phyloP scores from a whole-genome alignment of 805 yeast species.

The Vanderwaltozyma polyspora region DNA sequence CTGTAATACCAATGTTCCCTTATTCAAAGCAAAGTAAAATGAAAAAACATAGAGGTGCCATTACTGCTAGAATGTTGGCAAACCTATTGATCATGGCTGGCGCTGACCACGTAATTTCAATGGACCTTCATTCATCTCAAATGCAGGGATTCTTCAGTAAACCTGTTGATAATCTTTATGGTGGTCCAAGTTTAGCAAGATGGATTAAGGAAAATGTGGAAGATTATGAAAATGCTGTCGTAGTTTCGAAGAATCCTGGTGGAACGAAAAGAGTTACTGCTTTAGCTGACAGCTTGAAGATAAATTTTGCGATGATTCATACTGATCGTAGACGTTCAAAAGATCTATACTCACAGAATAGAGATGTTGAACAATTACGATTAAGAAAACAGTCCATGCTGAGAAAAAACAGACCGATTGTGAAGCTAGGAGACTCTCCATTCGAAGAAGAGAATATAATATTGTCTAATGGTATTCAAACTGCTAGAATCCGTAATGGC shows the following conservation, averaged over 20 bases:
- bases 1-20: constrained; percentile 95
- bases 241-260: constrained; percentile 97
- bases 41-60: constrained; percentile 98
- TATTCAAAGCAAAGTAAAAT: constrained; percentile 94
- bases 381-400: constrained; percentile 39
- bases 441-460: constrained; percentile 50
- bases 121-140: constrained; percentile 93
- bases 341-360: constrained; percentile 39
- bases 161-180: constrained; percentile 93
- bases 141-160: constrained; percentile 98
- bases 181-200: constrained; percentile 89
- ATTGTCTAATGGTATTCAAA: constrained; percentile 71
- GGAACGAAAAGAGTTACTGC: constrained; percentile 97
- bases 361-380: constrained; percentile 23
- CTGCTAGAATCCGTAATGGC: constrained; percentile 91
- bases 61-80: constrained; percentile 96
- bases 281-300: constrained; percentile 86
- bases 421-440: constrained; percentile 33
- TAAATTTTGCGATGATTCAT: constrained; percentile 97
- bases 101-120: constrained; percentile 94
- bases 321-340: constrained; percentile 90
- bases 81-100: constrained; percentile 94
- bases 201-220: constrained; percentile 90
- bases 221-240: constrained; percentile 80
- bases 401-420: constrained; percentile 34